Evolutionary conservation across 2,329 filamentous ascomycete species (phyloP), one percentile per base, ranked within the genome.

Genomic region (Chalaropsis thielavioides): DNA sequence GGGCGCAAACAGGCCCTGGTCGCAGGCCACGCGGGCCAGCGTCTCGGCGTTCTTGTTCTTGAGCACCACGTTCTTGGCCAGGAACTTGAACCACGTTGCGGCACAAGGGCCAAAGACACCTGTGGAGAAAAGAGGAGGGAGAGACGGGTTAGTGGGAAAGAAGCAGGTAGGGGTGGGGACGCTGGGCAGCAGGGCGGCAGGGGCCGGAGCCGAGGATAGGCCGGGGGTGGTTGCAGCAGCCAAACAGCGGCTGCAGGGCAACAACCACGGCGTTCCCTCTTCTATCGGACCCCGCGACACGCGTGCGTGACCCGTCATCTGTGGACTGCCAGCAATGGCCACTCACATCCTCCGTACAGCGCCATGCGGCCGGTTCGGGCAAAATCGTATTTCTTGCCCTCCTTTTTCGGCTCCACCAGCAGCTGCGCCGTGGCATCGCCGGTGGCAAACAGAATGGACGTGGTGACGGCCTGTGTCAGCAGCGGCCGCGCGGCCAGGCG

Each of bases 391-490:
- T 41, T 64, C 58, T 67, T 64, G 69, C 88, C 87, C 70, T 86
- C 77, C 19, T 91, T 92, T 71, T 82, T 86, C 74, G 85, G 86
- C 77, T 97, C 92, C 67, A 99, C 89, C 43, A 84, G 80, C 77
- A 97, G 92, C 76, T 99, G 94, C 44, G 94, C 90, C 69, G 95
- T 86, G 67, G 88, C 80, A 77, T 99, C 94, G 71, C 94, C 94
- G 15, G 91, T 89, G 66, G 88, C 92, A 74, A 97, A 99, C 68
- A 99, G 86, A 67, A 97, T 82, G 61, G 90, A 88, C 46, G 92
- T 96, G 65, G 91, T 95, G 71, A 96, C 78, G 73, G 87, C 89
- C 79, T 96, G 90, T 11, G 92, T 97, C 72, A 96, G 83, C 70
- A 97, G 79, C 67, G 92, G 92, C 72, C 89, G 84, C 71, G 85